Evolutionary conservation across 2,329 filamentous ascomycete genomes (phyloP).

Genomic region (Alternaria brassicicola): DNA sequence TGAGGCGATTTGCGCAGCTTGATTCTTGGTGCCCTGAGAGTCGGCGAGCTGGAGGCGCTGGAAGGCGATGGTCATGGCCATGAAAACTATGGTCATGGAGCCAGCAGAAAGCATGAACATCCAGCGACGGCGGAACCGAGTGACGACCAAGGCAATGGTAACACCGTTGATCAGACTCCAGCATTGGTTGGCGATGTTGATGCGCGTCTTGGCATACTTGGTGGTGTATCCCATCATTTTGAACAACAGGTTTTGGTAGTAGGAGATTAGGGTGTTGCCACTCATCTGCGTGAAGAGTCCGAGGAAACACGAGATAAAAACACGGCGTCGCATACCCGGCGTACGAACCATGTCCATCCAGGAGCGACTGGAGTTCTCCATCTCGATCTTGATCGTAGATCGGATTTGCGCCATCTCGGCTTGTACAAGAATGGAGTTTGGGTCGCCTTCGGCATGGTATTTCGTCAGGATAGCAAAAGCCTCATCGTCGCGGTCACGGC

Average conservation of each 20-base stretch:
- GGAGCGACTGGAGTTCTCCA: slow-evolving; percentile 59
- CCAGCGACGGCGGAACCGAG: slow-evolving; percentile 51
- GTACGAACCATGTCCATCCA: slow-evolving; percentile 62
- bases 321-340: slow-evolving; percentile 49
- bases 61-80: slow-evolving; percentile 61
- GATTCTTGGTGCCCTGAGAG: slow-evolving; percentile 32
- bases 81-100: slow-evolving; percentile 60
- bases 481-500: slow-evolving; percentile 58
- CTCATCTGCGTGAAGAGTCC: slow-evolving; percentile 51
- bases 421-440: slow-evolving; percentile 49
- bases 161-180: slow-evolving; percentile 52
- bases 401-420: slow-evolving; percentile 67
- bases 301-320: slow-evolving; percentile 40
- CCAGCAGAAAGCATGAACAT: slow-evolving; percentile 58
- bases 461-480: slow-evolving; percentile 46
- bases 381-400: slow-evolving; percentile 61
- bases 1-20: slow-evolving; percentile 48
- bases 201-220: slow-evolving; percentile 47
- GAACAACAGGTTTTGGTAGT: slow-evolving; percentile 47
- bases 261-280: slow-evolving; percentile 49
- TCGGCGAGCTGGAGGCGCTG: slow-evolving; percentile 41
- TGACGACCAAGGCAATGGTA: slow-evolving; percentile 49
- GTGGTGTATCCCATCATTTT: slow-evolving; percentile 49
- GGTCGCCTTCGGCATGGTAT: slow-evolving; percentile 55
- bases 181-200: slow-evolving; percentile 51